Conservation (phyloP, 345 rosid species). For the Linum trigynum region DNA sequence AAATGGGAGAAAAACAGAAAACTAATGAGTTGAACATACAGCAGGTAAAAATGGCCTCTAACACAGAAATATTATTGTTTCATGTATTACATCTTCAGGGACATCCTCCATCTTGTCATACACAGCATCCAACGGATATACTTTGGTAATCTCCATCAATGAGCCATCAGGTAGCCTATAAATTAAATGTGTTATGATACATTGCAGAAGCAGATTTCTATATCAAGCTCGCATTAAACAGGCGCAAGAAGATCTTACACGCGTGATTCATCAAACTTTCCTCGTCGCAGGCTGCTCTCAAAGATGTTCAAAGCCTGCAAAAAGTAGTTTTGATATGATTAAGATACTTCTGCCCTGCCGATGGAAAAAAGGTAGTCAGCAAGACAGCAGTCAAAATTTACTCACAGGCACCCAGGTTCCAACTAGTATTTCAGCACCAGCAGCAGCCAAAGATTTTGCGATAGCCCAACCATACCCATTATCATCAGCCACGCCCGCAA, state of each 20-base stretch:
- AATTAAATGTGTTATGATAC: not conserved
- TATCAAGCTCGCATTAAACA: no score
- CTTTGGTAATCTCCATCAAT: slow-evolving; percentile 10
- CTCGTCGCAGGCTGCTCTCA: slow-evolving; percentile 8
- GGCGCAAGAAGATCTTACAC: not conserved
- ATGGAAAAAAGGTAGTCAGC: no score
- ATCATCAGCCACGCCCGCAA: slow-evolving; percentile 10
- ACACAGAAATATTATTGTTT: not conserved
- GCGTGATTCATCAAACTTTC: slow-evolving; percentile 6
- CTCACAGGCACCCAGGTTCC: slow-evolving; percentile 10
- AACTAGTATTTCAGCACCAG: slow-evolving; percentile 8
- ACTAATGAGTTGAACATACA: not conserved
- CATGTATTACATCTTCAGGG: slow-evolving; percentile 7
- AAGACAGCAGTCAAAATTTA: not conserved
- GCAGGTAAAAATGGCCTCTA: not conserved
- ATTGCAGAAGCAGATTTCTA: no score
- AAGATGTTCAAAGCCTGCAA: slow-evolving; percentile 8
- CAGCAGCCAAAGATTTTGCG: slow-evolving; percentile 11
- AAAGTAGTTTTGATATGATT: not conserved
- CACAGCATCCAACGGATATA: slow-evolving; percentile 9
- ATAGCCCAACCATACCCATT: slow-evolving; percentile 12
- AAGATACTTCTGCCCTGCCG: not conserved
- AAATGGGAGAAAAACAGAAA: no score
- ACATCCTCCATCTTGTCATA: slow-evolving; percentile 3
- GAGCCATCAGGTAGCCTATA: slow-evolving; percentile 8